Evolutionary conservation across 163 green algal species (phyloP).

Genomic region (Scenedesmus sp.): DNA sequence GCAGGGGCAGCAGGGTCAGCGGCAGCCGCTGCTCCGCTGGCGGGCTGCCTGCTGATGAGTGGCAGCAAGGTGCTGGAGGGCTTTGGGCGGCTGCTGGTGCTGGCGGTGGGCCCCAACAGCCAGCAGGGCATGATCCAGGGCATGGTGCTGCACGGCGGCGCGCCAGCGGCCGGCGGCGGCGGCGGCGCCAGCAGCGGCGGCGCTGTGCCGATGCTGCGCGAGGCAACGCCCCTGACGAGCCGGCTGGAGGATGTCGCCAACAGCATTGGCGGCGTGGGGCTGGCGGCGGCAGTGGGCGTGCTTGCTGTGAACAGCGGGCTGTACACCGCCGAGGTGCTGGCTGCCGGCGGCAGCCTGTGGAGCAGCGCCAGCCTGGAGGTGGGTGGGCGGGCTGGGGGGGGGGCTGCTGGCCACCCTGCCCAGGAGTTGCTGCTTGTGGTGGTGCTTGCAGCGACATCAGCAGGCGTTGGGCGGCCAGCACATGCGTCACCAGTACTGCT

Average conservation of each 20-base stretch:
- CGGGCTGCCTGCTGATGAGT: conserved; percentile 67
- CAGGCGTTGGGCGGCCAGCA: background rate
- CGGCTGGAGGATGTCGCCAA: conserved; percentile 86
- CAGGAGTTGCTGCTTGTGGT: no score
- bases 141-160: background rate
- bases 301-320: conserved; percentile 59
- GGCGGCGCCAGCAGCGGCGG: background rate
- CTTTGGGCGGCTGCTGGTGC: conserved; percentile 85
- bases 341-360: background rate
- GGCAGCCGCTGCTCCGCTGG: background rate
- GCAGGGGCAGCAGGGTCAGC: background rate
- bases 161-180: background rate
- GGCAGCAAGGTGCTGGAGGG: conserved; percentile 86
- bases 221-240: conserved; percentile 80
- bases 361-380: conserved; percentile 45
- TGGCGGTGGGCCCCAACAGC: conserved; percentile 83
- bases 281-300: conserved; percentile 72
- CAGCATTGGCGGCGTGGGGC: conserved; percentile 81
- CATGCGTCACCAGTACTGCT: background rate
- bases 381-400: background rate
- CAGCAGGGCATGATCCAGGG: conserved; percentile 65
- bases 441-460: background rate
- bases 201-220: conserved; percentile 52
- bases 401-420: background rate
- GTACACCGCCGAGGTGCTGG: conserved; percentile 55